These are phyloP conservation scores for Zymoseptoria crescenta DNA, from an alignment of 2,329 filamentous ascomycete genomes.

Conservation along the genomic window DNA sequence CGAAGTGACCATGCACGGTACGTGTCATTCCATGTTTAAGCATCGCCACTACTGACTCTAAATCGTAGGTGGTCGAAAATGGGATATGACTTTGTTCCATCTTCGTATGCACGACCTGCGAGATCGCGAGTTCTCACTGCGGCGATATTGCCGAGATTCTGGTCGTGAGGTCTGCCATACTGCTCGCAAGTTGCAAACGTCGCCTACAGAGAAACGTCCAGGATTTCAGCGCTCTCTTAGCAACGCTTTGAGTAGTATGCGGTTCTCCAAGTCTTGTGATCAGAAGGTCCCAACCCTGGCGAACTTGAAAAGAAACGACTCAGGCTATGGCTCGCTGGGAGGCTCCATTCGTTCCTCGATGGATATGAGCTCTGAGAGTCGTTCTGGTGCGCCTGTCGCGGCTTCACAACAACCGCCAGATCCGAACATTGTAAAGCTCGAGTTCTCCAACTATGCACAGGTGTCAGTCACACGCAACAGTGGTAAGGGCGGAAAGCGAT, in stretches of 20 bases:
- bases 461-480: slow-evolving; percentile 70
- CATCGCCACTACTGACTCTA: not conserved
- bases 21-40: not conserved
- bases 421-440: slow-evolving; percentile 69
- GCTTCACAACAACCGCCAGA: slow-evolving; percentile 6
- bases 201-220: slow-evolving; percentile 40
- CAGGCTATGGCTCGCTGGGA: slow-evolving; percentile 48
- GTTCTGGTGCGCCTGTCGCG: slow-evolving; percentile 39
- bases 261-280: slow-evolving; percentile 44
- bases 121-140: slow-evolving; percentile 78
- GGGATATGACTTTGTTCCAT: slow-evolving; percentile 74
- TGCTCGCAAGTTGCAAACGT: slow-evolving; percentile 59
- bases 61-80: slow-evolving; percentile 37
- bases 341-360: slow-evolving; percentile 30
- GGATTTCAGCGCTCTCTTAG: slow-evolving; percentile 52
- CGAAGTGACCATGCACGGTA: slow-evolving; percentile 48
- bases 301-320: slow-evolving; percentile 49
- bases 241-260: slow-evolving; percentile 50
- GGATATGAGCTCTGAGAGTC: slow-evolving; percentile 38
- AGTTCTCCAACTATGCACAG: slow-evolving; percentile 96
- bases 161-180: slow-evolving; percentile 88
- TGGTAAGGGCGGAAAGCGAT: slow-evolving; percentile 60
- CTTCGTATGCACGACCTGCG: slow-evolving; percentile 88
- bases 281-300: slow-evolving; percentile 34
- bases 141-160: slow-evolving; percentile 85